Base-by-base conservation (phyloP, 192 early-diverging fungal genomes). In the Obelidium mucronatum region DNA sequence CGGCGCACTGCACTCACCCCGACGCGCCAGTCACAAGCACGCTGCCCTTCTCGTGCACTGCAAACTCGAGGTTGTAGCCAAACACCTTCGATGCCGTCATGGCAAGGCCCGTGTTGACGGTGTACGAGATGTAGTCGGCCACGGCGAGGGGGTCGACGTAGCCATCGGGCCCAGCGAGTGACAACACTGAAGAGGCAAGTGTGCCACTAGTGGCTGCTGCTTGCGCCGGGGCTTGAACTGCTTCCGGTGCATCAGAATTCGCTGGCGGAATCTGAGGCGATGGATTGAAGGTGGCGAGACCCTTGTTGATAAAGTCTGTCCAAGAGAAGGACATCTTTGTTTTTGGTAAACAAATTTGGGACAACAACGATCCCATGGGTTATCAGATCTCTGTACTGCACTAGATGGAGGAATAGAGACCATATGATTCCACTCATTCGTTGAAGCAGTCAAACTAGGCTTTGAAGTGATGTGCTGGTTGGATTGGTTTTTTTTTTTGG, bases 31-130 rank as follows among this genome's bases (percentile, higher is more conserved):
- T 79, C 0, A 79, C 78, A 22, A 79, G 66, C 19, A 79, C 51
- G 44, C 54, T 66, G 6, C 78, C 78, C 6, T 33, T 35, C 53
- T 6, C 15, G 42, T 79, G 73, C 52, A 75, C 72, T 4, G 56
- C 26, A 40, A 78, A 73, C 61, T 78, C 69, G 40, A 78, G 71
- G 34, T 77, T 63, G 54, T 77, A 77, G 1, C 75, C 75, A 31
- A 76, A 65, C 42, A 76, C 48, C 35, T 31, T 36, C 6, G 37
- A 44, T 5, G 75, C 75, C 13, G 75, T 66, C 34, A 67, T 66
- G 17, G 75, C 60, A 66, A 76, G n/a, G 24, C 75, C 75, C 2
- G 75, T 51, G 39, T 76, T 76, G 11, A 76, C 65, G 4, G 75
- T 26, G 26, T 30, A 65, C 28, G 75, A 76, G 52, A 76, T 67